Base-by-base conservation (phyloP, 805 yeast species). In the Metschnikowia bowlesiae region DNA sequence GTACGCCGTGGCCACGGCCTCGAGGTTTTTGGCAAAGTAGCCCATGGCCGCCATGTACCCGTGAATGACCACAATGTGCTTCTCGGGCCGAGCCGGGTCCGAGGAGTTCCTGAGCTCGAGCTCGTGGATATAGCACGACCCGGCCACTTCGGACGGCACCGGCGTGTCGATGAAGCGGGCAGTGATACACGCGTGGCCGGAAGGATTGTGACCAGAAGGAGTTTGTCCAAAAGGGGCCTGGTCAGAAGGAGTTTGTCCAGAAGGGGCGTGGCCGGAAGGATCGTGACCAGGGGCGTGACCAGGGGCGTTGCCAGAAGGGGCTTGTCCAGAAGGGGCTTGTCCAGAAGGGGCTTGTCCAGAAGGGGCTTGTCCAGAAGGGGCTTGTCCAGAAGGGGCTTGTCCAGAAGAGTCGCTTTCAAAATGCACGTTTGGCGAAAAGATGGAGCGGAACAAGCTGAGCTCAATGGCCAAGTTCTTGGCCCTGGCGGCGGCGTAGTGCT, bases 1-100 rank as follows among this genome's bases (percentile, higher is more conserved):
- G 44, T 60, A 61, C 5, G 67, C 53, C 36, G 59, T 58, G 22
- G 66, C 59, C n/a, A 72, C 49, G 2, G 52, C 52, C 50, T 70
- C 76, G 28, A 70, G 57, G 47, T 72, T 73, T 55, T 70, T 70
- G 47, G 71, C 59, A 47, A 70, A 72, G 55, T 66, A 73, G 5
- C 76, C 77, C 52, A 68, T 56, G 1, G 77, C 75, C 2, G 77
- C 77, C 77, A 73, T 72, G 54, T 71, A 73, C 6, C 77, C 77
- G 51, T 73, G 77, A 14, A 72, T 64, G 0, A 73, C 54, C 8
- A 73, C 76, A 4, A 70, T 45, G 41, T 68, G 59, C 3, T 47
- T 45, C 13, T 45, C 40, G 0, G 60, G 56, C 5, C 46, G 48
- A 7, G 38, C 32, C 14, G 40, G 34, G 11, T 54, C 52, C 11